These are phyloP conservation scores for Xanthoconium stramineum DNA, from an alignment of 768 basidiomycete genomes.

Conservation along the genomic window DNA sequence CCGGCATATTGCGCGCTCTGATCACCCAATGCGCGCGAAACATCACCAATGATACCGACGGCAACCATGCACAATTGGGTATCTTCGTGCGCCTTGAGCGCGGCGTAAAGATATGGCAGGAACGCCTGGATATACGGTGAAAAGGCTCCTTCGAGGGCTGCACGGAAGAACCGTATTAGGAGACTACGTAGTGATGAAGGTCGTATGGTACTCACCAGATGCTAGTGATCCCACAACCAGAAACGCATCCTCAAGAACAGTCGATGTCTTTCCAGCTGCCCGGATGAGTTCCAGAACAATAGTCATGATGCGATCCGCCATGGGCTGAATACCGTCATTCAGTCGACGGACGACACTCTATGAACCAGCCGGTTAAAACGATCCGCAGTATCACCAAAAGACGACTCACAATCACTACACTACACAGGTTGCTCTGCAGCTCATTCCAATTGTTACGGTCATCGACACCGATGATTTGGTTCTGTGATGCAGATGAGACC, in stretches of 20 bases:
- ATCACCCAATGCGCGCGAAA: slow-evolving; percentile 91
- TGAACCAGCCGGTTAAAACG: slow-evolving; percentile 3
- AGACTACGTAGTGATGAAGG: background rate
- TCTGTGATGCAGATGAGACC: slow-evolving; percentile 40
- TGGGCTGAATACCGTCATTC: slow-evolving; percentile 74
- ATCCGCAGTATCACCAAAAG: background rate
- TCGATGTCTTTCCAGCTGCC: slow-evolving; percentile 88
- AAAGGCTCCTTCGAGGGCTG: slow-evolving; percentile 76
- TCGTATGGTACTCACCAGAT: slow-evolving; percentile 43
- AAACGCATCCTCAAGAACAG: slow-evolving; percentile 95
- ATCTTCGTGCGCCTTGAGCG: slow-evolving; percentile 91
- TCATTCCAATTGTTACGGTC: slow-evolving; percentile 99
- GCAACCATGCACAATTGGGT: slow-evolving; percentile 94
- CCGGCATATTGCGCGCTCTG: slow-evolving; percentile 78
- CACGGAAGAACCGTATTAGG: slow-evolving; percentile 3
- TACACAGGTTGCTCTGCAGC: slow-evolving; percentile 92
- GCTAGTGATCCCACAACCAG: slow-evolving; percentile 88
- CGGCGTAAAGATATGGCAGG: slow-evolving; percentile 81
- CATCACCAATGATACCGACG: slow-evolving; percentile 92
- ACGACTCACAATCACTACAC: slow-evolving; percentile 74
- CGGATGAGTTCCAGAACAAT: slow-evolving; percentile 81
- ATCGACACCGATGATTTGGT: slow-evolving; percentile 91
- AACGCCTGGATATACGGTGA: slow-evolving; percentile 82
- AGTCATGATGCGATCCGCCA: slow-evolving; percentile 95
- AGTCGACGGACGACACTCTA: slow-evolving; percentile 87